Evolutionary conservation across 257 asterid genomes (phyloP).

Genomic region (Solanum ossicruentum): DNA sequence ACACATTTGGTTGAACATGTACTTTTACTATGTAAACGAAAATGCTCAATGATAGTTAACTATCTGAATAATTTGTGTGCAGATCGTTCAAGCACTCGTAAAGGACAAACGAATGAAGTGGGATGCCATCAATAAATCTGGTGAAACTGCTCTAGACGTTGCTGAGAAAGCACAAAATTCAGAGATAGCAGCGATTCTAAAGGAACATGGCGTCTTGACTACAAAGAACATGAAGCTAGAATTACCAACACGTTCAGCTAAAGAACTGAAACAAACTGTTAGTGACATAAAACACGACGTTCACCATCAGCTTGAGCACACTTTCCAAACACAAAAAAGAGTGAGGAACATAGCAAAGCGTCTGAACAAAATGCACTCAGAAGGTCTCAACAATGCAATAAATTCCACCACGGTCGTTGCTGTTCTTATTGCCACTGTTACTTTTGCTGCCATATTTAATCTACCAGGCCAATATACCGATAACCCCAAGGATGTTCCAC

Average conservation of each 20-base stretch:
- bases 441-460: conserved; percentile 66
- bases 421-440: conserved; percentile 67
- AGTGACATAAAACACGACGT: conserved; percentile 73
- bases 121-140: conserved; percentile 53
- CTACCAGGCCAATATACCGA: conserved; percentile 60
- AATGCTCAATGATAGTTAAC: neutral
- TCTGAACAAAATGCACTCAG: conserved; percentile 61
- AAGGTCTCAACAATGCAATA: conserved; percentile 70
- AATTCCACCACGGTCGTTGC: conserved; percentile 74
- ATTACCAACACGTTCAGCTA: conserved; percentile 20
- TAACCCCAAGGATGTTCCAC: conserved; percentile 7
- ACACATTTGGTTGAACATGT: neutral
- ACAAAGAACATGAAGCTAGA: conserved; percentile 31
- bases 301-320: conserved; percentile 55
- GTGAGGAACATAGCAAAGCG: conserved; percentile 52
- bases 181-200: conserved; percentile 29
- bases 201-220: conserved; percentile 32
- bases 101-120: conserved; percentile 28
- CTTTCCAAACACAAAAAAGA: conserved; percentile 38
- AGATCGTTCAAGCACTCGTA: conserved; percentile 45
- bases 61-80: neutral
- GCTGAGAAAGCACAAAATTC: conserved; percentile 44
- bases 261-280: conserved; percentile 57
- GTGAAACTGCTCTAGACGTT: conserved; percentile 61
- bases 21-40: neutral